A percentile compares a stretch with the other conserved stretches of the same genome.
Evolutionary conservation across 2,329 filamentous ascomycete species (phyloP).

Genomic region (Teratosphaeria epicoccoides): DNA sequence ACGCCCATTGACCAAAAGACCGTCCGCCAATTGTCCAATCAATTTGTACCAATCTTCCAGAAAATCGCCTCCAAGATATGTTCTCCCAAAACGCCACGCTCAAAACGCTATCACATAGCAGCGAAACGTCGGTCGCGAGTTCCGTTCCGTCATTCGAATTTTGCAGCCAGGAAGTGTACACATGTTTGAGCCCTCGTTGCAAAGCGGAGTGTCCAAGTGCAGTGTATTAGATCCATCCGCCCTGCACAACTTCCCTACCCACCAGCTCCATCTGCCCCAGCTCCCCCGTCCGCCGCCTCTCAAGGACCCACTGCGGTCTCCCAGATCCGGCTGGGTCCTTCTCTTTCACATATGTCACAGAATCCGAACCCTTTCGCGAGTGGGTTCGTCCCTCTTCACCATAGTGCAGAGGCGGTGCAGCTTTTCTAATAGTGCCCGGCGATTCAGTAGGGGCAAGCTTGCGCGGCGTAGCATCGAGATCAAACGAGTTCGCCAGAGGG

Average conservation of each 20-base stretch:
- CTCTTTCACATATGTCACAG: slow-evolving; percentile 56
- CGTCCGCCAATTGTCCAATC: no score
- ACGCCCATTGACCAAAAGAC: no score
- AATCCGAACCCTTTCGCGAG: slow-evolving; percentile 42
- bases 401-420: slow-evolving; percentile 9
- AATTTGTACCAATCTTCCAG: no score
- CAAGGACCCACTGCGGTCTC: slow-evolving; percentile 55
- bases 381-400: slow-evolving; percentile 13
- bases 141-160: no score
- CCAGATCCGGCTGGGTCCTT: slow-evolving; percentile 50
- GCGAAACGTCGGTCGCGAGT: no score
- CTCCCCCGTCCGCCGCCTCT: slow-evolving; percentile 55
- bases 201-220: neutral
- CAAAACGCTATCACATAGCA: neutral
- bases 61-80: neutral
- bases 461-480: slow-evolving; percentile 11
- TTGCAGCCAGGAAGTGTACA: no score
- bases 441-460: slow-evolving; percentile 3
- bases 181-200: no score
- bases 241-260: slow-evolving; percentile 53
- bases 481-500: neutral
- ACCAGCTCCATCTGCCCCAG: slow-evolving; percentile 55
- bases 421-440: neutral
- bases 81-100: neutral
- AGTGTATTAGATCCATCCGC: slow-evolving; percentile 30